These are phyloP conservation scores for Mucor racemosus DNA, from an alignment of 371 early-diverging fungal species.

Conservation along the genomic window DNA sequence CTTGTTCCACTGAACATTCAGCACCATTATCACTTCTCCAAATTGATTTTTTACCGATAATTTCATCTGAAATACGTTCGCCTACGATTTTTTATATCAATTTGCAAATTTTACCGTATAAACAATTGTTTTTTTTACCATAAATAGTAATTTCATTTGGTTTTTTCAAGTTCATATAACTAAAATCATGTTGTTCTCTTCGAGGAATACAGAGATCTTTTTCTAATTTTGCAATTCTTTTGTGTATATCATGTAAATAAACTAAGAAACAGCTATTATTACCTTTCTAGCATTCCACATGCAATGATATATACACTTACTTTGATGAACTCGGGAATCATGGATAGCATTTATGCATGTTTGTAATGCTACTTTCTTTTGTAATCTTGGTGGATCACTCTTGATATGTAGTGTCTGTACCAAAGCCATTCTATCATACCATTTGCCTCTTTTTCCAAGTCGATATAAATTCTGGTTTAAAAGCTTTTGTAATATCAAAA, in stretches of 20 bases:
- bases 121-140: conserved; percentile 23
- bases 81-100: conserved; percentile 18
- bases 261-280: conserved; percentile 18
- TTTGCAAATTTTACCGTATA: too few relatives aligned
- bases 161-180: conserved; percentile 48
- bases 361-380: conserved; percentile 53
- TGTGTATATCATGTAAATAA: conserved; percentile 37
- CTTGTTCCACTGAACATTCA: conserved; percentile 61
- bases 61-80: conserved; percentile 40
- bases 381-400: conserved; percentile 31
- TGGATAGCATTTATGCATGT: conserved; percentile 61
- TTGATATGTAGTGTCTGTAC: conserved; percentile 61
- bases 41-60: conserved; percentile 39
- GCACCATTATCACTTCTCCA: conserved; percentile 61
- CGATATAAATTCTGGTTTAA: conserved; percentile 64
- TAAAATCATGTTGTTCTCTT: conserved; percentile 64
- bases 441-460: conserved; percentile 65
- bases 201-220: conserved; percentile 55
- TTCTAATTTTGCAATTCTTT: conserved; percentile 54
- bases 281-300: neutral
- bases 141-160: conserved; percentile 49
- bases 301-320: conserved; percentile 18
- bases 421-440: conserved; percentile 75
- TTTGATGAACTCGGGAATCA: conserved; percentile 59
- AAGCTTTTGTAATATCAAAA: conserved; percentile 58